Evolutionary conservation across 2,329 filamentous ascomycete species (phyloP), one percentile per base, ranked within the genome.

Genomic region (Talaromyces amestolkiae): DNA sequence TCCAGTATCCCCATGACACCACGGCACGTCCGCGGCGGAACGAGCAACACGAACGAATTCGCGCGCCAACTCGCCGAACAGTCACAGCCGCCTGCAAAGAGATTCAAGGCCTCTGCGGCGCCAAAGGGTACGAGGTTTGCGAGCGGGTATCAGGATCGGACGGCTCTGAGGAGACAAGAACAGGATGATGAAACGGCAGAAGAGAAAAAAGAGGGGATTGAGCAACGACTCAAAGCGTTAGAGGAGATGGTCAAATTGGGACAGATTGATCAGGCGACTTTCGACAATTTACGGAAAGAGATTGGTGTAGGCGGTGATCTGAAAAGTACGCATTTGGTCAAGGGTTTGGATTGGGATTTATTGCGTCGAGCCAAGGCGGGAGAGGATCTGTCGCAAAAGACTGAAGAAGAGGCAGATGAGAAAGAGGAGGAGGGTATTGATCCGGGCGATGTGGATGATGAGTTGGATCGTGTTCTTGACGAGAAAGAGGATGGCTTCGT

Each of bases 1-100:
- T 86, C 91, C 39, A 94, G 87, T 77, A 94, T 97, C 68, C 92
- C 92, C 65, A 97, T 97, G 94, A 97, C 94, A 58, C 94, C 94
- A 89, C 90, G 92, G 60, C 87, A 89, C 27, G 83, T 93, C 13
- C 82, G 81, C 69, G 82, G 85, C 61, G 41, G 43, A 9, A 37
- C 2, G 3, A 41, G 53, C 8, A 58, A 39, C 2, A 37, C 51
- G 0, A 80, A 85, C 63, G 89, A 95, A 64, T 97, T 97, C 76
- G 90, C 91, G 24, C 90, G 89, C 70, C 94, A 97, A 77, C 84
- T 96, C 37, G 89, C 91, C 43, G 92, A 96, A 72, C 86, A 65
- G 51, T 68, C 72, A 73, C 81, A 85, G 77, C 84, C 86, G 61
- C 83, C 85, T 0, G 77, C 85, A 8, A 96, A 92, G 79, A 92